phyloP scores from a whole-genome alignment of 352 stramenopile species.

The Aphanomyces euteiches region DNA sequence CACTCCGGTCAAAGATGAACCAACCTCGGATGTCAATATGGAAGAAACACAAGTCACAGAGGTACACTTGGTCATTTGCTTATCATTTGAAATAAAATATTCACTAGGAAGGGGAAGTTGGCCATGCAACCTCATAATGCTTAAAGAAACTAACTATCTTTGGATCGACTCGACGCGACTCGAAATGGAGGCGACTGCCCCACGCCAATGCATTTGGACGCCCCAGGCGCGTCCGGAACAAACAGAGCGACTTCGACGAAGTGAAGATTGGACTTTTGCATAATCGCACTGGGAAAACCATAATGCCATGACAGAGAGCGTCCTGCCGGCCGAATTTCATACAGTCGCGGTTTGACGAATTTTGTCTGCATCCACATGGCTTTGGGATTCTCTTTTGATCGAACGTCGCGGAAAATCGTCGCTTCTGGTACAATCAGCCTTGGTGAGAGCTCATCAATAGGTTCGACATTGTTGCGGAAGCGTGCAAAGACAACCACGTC shows the following conservation, averaged over 20 bases:
- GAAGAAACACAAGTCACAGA: neutral
- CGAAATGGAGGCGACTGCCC: constrained; percentile 24
- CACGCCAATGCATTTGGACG: constrained; percentile 18
- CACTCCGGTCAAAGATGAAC: neutral
- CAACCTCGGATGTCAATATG: too few species aligned
- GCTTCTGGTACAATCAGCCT: neutral
- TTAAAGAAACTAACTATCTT: neutral
- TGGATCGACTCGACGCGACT: constrained; percentile 19
- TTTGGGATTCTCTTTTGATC: constrained; percentile 26
- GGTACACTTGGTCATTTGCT: neutral
- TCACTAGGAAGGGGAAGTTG: too few species aligned
- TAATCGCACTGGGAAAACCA: constrained; percentile 17
- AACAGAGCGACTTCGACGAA: constrained; percentile 28
- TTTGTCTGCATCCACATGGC: constrained; percentile 30
- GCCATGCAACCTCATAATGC: too few species aligned
- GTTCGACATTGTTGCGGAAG: constrained; percentile 22
- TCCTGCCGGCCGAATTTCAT: constrained; percentile 24
- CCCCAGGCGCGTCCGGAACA: neutral
- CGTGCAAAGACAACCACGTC: constrained; percentile 16
- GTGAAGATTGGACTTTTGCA: constrained; percentile 25
- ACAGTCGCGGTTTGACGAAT: constrained; percentile 6
- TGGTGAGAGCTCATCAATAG: neutral
- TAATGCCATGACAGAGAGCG: constrained; percentile 29
- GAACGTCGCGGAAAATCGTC: constrained; percentile 10
- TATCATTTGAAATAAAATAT: neutral